Base-by-base conservation (phyloP, 371 early-diverging fungal genomes). In the Spraguea lophii region DNA sequence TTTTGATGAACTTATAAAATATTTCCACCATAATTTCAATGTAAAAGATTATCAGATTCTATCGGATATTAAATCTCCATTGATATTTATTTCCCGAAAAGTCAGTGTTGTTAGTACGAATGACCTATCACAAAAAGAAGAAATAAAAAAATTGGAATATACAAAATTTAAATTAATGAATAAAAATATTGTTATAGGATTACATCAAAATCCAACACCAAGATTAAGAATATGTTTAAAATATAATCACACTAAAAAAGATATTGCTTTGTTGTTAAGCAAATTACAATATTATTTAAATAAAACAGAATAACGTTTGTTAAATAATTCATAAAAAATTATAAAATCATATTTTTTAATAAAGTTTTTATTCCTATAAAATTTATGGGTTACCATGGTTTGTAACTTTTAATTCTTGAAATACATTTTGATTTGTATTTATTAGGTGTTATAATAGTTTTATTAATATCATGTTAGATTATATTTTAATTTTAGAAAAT, bases 191-290 rank as follows among this genome's bases (percentile, higher is more conserved):
- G 17, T 37, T 24, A 32, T 46, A 16, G 62, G 54, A 15, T 34
- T 62, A 6, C 43, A 49, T 23, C 22, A 32, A 16, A 52, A 62
- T 44, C 56, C 56, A 26, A 13, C 12, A 6, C 56, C 56, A 7
- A 43, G 46, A 0, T 16, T 62, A 37, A 48, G 57, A 36, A 30
- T 57, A 30, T 23, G 46, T n/a, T 4, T 62, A 23, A 62, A 56
- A 20, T 16, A 38, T n/a, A 21, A 17, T 1, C 25, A 17, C 7
- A 3, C 12, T 0, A 15, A 26, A 20, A 52, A 61, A 9, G 46
- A 61, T 16, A 20, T 59, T 30, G 30, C n/a, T n/a, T n/a, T n/a
- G n/a, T n/a, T n/a, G n/a, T n/a, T n/a, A n/a, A n/a, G n/a, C n/a
- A n/a, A n/a, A n/a, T n/a, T n/a, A n/a, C n/a, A n/a, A n/a, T n/a